Percentiles rank a stretch among this genome's conserved stretches.
phyloP scores from a whole-genome alignment of 129 eudicot species.

The Smallanthus sonchifolius region DNA sequence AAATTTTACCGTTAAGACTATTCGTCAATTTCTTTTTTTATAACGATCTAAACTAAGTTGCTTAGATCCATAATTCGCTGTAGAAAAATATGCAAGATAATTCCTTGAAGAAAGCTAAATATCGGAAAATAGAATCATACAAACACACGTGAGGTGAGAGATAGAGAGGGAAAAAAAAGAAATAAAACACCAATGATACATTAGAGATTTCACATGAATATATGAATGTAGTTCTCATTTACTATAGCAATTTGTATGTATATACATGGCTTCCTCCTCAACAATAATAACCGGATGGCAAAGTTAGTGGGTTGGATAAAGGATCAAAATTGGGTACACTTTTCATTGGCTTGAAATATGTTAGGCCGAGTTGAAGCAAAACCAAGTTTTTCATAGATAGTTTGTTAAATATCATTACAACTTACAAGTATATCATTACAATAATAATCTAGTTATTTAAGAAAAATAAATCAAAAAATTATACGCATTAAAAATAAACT shows the following conservation, averaged over 20 bases:
- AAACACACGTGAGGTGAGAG: neutral
- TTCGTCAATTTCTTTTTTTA: constrained; percentile 34
- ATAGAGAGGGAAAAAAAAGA: neutral
- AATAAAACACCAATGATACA: neutral
- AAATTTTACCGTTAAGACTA: constrained; percentile 75
- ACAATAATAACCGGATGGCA: neutral
- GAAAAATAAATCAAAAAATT: neutral
- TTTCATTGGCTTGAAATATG: too few relatives aligned
- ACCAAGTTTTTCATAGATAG: neutral
- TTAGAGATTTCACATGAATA: neutral
- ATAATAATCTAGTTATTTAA: neutral
- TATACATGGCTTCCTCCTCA: neutral
- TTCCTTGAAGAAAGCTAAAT: constrained; percentile 36
- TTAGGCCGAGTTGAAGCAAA: neutral
- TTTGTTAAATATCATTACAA: neutral
- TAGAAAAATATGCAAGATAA: constrained; percentile 48
- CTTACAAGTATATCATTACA: neutral
- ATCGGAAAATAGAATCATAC: constrained; percentile 7
- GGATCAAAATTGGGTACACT: neutral
- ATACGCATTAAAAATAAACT: too few relatives aligned
- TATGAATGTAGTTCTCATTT: neutral
- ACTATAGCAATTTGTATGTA: neutral
- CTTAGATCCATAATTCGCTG: constrained; percentile 49
- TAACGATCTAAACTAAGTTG: constrained; percentile 42
- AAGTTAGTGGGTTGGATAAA: neutral